These are phyloP conservation scores for Elaeis oleifera DNA, from an alignment of 202 grass and related monocot species.

Conservation along the genomic window DNA sequence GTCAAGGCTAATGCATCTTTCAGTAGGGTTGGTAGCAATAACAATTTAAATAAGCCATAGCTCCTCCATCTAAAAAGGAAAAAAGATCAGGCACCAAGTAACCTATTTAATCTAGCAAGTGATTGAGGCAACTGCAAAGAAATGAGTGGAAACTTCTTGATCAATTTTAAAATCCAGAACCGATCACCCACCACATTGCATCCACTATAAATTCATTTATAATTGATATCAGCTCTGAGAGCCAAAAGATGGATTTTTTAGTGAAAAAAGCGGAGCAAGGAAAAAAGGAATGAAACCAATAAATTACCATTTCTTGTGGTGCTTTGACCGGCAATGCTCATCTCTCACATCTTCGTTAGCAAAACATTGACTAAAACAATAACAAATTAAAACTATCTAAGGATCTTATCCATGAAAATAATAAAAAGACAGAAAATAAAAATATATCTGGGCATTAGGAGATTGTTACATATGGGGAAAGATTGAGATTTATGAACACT, in stretches of 20 bases:
- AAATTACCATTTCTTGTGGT: slow-evolving; percentile 83
- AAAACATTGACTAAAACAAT: slow-evolving; percentile 61
- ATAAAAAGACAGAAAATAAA: slow-evolving; percentile 7
- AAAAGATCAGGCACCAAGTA: too few species aligned
- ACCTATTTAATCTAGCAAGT: too few species aligned
- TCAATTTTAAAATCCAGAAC: too few species aligned
- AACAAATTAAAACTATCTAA: not conserved
- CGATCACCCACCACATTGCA: too few species aligned
- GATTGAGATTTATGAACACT: slow-evolving; percentile 30
- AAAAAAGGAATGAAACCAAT: not conserved
- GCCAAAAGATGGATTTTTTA: not conserved
- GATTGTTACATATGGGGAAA: slow-evolving; percentile 22
- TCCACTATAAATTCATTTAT: too few species aligned
- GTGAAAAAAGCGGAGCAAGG: not conserved
- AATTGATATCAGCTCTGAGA: not conserved
- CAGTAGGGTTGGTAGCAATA: too few species aligned
- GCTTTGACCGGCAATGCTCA: slow-evolving; percentile 76
- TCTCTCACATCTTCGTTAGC: slow-evolving; percentile 58
- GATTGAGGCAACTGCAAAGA: too few species aligned
- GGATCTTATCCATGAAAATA: not conserved
- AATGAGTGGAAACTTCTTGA: too few species aligned
- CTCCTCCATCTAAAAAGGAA: too few species aligned
- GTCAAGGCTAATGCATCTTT: too few species aligned
- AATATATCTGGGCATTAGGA: slow-evolving; percentile 9
- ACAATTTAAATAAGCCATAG: too few species aligned